Percentiles rank a stretch among this genome's conserved stretches.
Evolutionary conservation across 192 early-diverging fungal species (phyloP).

Genomic region (Rhizophlyctis rosea): DNA sequence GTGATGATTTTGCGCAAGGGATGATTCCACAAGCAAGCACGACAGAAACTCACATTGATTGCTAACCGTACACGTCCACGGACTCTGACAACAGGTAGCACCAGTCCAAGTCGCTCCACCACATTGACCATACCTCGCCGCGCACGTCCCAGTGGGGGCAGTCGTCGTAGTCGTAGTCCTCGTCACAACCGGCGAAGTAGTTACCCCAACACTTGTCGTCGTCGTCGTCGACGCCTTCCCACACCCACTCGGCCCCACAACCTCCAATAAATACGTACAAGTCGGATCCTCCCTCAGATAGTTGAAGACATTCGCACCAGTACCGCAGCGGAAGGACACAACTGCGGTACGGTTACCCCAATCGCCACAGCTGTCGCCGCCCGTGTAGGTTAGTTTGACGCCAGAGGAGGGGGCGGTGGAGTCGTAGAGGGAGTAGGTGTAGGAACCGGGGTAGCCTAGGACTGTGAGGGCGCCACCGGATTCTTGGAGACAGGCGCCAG

Average conservation of each 20-base stretch:
- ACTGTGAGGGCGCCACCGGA: neutral
- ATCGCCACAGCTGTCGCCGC: neutral
- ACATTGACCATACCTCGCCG: too few species aligned
- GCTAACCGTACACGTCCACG: too few species aligned
- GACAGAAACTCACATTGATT: too few species aligned
- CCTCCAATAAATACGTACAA: neutral
- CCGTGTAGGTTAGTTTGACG: neutral
- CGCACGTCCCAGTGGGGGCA: too few species aligned
- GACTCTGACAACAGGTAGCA: too few species aligned
- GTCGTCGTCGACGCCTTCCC: too few species aligned
- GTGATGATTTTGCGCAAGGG: too few species aligned
- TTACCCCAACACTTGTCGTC: too few species aligned
- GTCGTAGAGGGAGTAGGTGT: neutral
- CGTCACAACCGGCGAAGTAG: too few species aligned
- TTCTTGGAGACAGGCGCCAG: neutral
- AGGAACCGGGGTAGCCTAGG: neutral
- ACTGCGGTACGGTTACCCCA: neutral
- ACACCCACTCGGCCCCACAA: neutral
- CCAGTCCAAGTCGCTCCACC: too few species aligned
- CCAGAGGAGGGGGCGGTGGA: neutral
- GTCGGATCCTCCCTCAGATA: neutral
- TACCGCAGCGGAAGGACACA: neutral
- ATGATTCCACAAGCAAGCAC: too few species aligned
- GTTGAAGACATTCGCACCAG: neutral
- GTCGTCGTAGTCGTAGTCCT: too few species aligned